Evolutionary conservation across 768 basidiomycete species (phyloP), one percentile per base, ranked within the genome.

Genomic region (Tricholoma matsutake): DNA sequence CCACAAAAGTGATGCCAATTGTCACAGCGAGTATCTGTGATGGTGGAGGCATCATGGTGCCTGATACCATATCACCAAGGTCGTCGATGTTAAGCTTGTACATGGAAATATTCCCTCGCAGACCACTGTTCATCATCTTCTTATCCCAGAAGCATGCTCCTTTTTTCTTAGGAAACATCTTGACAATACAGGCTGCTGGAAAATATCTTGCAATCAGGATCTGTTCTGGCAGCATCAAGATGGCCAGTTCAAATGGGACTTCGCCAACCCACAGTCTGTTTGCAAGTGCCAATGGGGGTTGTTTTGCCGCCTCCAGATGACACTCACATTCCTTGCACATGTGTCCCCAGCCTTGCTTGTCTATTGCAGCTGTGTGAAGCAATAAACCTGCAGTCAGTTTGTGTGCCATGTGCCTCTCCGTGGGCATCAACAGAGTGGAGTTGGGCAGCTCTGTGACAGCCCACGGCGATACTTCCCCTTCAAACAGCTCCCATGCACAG

Each of bases 81-180:
- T n/a, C n/a, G n/a, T n/a, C n/a, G n/a, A n/a, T n/a, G n/a, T n/a
- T n/a, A n/a, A n/a, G n/a, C n/a, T n/a, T 3, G 35, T 56, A 29
- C 41, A 58, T 58, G 3, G 56, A 54, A 4, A 64, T 58, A 28
- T 62, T 62, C 16, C 61, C 61, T 43, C 37, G 53, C 16, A 64
- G 70, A 0, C 65, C 76, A 0, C 58, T 18, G 45, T 41, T 16
- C 16, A 41, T 16, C 1, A 4, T 41, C n/a, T 16, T 18, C n/a
- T 41, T 16, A 8, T 18, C n/a, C 16, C n/a, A 18, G 7, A n/a
- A 18, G 7, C 39, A 6, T 9, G 35, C 9, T 2, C 39, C 37
- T 4, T n/a, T 41, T 41, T 16, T 41, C 10, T 41, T 41, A 16
- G 39, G 39, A 41, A 41, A 41, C n/a, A 41, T 16, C 39, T 41